Percentiles rank a stretch among this genome's conserved stretches.
phyloP scores from a whole-genome alignment of 2,329 filamentous ascomycete species.

The Aphanocladium album region DNA sequence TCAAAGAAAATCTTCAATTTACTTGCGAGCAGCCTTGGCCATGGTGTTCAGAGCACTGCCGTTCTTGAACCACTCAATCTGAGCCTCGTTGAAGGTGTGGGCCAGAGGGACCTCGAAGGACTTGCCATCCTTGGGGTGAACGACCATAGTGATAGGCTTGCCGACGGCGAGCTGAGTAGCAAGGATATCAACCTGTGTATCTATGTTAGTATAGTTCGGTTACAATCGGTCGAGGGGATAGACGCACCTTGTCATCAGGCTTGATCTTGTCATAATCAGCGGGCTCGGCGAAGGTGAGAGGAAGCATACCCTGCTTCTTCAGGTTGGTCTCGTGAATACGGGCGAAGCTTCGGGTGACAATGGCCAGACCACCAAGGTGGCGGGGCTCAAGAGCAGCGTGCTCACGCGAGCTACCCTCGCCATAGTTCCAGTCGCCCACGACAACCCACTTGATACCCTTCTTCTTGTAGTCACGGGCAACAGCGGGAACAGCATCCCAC shows the following conservation, averaged over 20 bases:
- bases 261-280: constrained; percentile 97
- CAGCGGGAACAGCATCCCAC: constrained; percentile 83
- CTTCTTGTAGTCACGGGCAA: constrained; percentile 97
- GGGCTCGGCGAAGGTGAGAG: constrained; percentile 88
- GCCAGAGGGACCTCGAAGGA: constrained; percentile 76
- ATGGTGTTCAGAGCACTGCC: constrained; percentile 97
- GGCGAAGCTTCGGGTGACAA: constrained; percentile 92
- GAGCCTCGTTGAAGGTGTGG: constrained; percentile 97
- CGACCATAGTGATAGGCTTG: constrained; percentile 84
- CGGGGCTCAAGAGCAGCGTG: constrained; percentile 96
- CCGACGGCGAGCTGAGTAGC: constrained; percentile 87
- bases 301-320: constrained; percentile 99
- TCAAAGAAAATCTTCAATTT: constrained; percentile 15
- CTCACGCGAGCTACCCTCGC: constrained; percentile 95
- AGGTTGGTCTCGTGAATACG: constrained; percentile 99
- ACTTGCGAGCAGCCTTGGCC: constrained; percentile 60
- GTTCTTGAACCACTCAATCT: constrained; percentile 99
- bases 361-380: constrained; percentile 93
- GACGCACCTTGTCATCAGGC: constrained; percentile 72
- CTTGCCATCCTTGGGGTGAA: constrained; percentile 84
- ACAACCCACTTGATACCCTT: constrained; percentile 97
- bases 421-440: constrained; percentile 99
- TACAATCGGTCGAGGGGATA: not conserved
- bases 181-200: constrained; percentile 67
- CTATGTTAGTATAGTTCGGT: constrained; percentile 17